Evolutionary conservation across 2,329 filamentous ascomycete genomes (phyloP).

Genomic region (Fusarium pseudograminearum): DNA sequence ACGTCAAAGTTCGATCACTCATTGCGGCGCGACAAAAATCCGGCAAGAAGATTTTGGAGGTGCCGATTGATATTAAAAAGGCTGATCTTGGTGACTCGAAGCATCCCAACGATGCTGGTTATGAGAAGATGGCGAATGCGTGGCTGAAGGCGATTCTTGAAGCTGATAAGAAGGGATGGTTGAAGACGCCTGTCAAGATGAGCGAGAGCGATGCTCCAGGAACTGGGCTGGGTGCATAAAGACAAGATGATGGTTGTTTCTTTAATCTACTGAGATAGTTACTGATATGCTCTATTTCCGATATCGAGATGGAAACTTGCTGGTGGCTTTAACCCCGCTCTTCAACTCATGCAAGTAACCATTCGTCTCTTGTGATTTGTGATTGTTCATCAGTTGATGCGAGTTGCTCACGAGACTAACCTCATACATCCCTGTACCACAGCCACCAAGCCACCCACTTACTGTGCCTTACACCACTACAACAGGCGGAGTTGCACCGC

Average conservation of each 20-base stretch:
- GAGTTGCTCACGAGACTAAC: neutral
- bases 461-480: neutral
- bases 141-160: slow-evolving; percentile 30
- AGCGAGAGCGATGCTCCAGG: slow-evolving; percentile 17
- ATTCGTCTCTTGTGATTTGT: neutral
- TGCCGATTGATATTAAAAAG: slow-evolving; percentile 24
- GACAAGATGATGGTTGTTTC: neutral
- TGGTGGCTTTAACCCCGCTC: neutral
- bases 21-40: slow-evolving; percentile 5
- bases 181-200: slow-evolving; percentile 25
- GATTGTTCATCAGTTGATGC: neutral
- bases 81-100: slow-evolving; percentile 26
- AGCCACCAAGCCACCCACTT: neutral
- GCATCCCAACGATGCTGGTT: slow-evolving; percentile 34
- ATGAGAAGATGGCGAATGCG: slow-evolving; percentile 36
- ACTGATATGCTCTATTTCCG: neutral
- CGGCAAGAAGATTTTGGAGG: slow-evolving; percentile 21
- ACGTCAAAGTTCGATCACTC: slow-evolving; percentile 14
- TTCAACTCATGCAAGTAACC: neutral
- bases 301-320: neutral
- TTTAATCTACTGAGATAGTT: neutral
- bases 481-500: slow-evolving; percentile 5
- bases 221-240: slow-evolving; percentile 10
- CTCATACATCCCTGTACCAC: neutral
- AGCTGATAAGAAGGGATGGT: slow-evolving; percentile 28